Percentiles rank a stretch among this genome's conserved stretches.
Evolutionary conservation across 495 filamentous ascomycete species (phyloP).

Genomic region (Xylaria curta): DNA sequence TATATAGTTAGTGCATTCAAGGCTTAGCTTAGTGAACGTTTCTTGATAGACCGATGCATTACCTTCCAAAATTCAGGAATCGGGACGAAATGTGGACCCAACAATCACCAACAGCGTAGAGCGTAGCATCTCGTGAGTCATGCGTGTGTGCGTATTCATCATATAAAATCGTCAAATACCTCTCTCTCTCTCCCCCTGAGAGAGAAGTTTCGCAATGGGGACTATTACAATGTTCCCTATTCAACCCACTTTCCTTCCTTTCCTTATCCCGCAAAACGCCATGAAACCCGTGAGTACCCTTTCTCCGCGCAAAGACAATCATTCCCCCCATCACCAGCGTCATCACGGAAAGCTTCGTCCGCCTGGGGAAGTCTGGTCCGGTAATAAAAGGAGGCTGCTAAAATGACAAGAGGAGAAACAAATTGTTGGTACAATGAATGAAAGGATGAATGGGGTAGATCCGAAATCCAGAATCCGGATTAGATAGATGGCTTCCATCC

Average conservation of each 20-base stretch:
- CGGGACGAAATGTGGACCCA: not conserved
- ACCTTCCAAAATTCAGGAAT: not conserved
- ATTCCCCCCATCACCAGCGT: not conserved
- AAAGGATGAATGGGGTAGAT: not conserved
- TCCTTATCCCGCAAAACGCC: constrained; percentile 19
- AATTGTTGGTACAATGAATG: constrained; percentile 21
- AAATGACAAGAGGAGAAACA: constrained; percentile 14
- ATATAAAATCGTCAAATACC: constrained; percentile 26
- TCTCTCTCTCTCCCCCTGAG: not conserved
- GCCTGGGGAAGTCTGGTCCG: not conserved
- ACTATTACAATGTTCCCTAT: not conserved
- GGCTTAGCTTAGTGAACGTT: constrained; percentile 45
- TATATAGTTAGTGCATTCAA: constrained; percentile 87
- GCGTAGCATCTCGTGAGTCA: constrained; percentile 11
- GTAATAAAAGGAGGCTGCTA: not conserved
- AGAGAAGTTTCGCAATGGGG: constrained; percentile 3
- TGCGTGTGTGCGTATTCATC: constrained; percentile 27
- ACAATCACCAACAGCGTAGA: not conserved
- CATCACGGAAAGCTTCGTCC: not conserved
- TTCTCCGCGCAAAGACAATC: not conserved
- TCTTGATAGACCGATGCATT: constrained; percentile 11
- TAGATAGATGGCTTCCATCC: not conserved
- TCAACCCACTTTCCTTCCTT: constrained; percentile 9
- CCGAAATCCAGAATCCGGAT: not conserved
- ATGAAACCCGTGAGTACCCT: constrained; percentile 11